Base-by-base conservation (phyloP, 768 basidiomycete species). In the Lepiota venenata region DNA sequence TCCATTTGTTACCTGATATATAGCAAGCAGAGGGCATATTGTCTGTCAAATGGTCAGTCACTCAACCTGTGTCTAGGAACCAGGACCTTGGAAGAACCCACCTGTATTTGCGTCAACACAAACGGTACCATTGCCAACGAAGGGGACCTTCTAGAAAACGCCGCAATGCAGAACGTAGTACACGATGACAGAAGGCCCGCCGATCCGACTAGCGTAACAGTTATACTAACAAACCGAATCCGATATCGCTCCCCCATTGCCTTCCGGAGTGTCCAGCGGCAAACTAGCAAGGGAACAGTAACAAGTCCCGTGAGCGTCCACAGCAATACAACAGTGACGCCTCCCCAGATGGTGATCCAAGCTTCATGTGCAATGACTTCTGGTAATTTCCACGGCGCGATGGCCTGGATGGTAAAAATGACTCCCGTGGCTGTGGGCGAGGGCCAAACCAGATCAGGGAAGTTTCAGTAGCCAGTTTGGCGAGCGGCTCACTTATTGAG, bases 111-210 rank as follows among this genome's bases (percentile, higher is more conserved):
- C 8, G 44, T 29, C 25, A 53, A 32, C 37, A 53, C 12, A 40
- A 53, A 53, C 6, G 52, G 52, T 7, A 53, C 45, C 44, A 40
- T 47, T 14, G 21, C 45, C 35, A 53, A 32, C 6, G 45, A 38
- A 29, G 45, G 52, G 14, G 52, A 53, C 25, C 16, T 29, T 9
- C 25, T 16, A 14, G 52, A 53, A 14, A 27, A 53, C 1, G 27
- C 45, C 10, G 47, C 16, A 38, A 53, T 16, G 21, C 16, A 53
- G 15, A 46, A 53, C 22, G 47, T n/a, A 8, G 25, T 15, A 16
- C 47, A 53, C 29, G 45, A 53, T 7, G 52, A 39, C 41, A 53
- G n/a, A 12, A 53, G n/a, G 11, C 4, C 16, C 1, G 44, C 36
- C 2, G 44, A 53, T 29, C 46, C 52, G 11, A 35, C 22, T n/a